Evolutionary conservation across 495 filamentous ascomycete genomes (phyloP), one percentile per base, ranked within the genome.

Genomic region (Hypoxylon crocopeplum): DNA sequence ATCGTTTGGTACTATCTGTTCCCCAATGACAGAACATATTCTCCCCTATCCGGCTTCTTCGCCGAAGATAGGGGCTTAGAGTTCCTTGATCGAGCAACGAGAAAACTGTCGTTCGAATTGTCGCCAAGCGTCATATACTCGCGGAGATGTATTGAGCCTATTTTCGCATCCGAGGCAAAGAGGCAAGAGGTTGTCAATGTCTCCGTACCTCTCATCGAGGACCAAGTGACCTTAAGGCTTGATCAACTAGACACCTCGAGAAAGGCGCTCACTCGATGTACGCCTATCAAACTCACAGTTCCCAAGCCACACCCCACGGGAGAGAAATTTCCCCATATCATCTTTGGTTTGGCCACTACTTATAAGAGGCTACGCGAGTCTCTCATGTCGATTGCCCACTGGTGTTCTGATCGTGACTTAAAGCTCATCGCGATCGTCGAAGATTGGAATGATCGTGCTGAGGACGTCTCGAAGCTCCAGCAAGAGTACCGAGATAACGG

Each of bases 301-400:
- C 59, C 73, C 1, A 12, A 40, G 1, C 52, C 67, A 4, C 70
- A 70, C 32, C 70, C 70, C 4, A 10, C 48, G 6, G 38, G 7
- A 21, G 25, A 45, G n/a, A 56, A 49, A 7, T 72, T 69, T 54
- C 32, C 25, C 0, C 65, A 77, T 51, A 50, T 80, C 21, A 37
- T 74, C 41, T 80, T 80, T 41, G 85, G 84, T 56, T 79, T 89
- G 1, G 80, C 84, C 1, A 86, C 85, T 7, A 79, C 73, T 1
- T 68, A 84, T 36, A 71, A 73, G 1, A 75, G 85, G 22, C 67
- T 89, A 53, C 71, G 79, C 33, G 76, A 79, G 7, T 84, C 82
- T 1, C 67, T 86, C 7, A 73, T 80, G 17, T 75, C 75, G 27
- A 82, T 88, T 36, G 63, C 72, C 13, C 84, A 86, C 64, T 88